phyloP scores from a whole-genome alignment of 345 rosid species.

The Melastoma malabathricum region DNA sequence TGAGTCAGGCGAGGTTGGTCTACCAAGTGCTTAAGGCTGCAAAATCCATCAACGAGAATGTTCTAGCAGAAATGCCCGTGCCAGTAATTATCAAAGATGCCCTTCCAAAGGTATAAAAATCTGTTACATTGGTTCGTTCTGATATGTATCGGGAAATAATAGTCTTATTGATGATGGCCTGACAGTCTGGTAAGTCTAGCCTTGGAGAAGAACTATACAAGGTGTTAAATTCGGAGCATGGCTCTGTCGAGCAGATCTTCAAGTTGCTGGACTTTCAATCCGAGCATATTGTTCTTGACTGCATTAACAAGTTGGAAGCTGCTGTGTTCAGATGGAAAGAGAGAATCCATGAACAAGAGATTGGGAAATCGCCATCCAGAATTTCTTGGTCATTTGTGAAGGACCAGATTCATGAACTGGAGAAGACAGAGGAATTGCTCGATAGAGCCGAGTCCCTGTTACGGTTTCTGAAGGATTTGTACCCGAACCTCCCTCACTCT shows the following conservation, averaged over 20 bases:
- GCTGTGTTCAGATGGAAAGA: constrained; percentile 69
- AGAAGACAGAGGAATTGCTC: constrained; percentile 37
- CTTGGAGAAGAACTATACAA: constrained; percentile 72
- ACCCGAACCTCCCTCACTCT: constrained; percentile 75
- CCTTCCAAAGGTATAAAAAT: constrained; percentile 51
- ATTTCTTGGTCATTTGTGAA: constrained; percentile 73
- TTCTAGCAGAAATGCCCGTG: constrained; percentile 83
- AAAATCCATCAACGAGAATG: constrained; percentile 63
- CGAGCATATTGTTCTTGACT: constrained; percentile 54
- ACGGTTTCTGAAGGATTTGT: constrained; percentile 35
- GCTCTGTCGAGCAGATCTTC: constrained; percentile 37
- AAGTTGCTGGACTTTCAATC: constrained; percentile 40
- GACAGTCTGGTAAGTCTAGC: constrained; percentile 68
- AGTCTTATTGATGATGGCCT: background rate
- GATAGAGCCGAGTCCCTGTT: constrained; percentile 51
- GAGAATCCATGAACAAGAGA: constrained; percentile 35
- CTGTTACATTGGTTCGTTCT: too few relatives aligned
- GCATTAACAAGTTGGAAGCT: constrained; percentile 59
- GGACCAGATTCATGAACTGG: constrained; percentile 49
- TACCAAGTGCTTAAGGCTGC: constrained; percentile 94
- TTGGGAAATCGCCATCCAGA: constrained; percentile 45
- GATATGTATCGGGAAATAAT: too few relatives aligned
- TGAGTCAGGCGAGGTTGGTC: constrained; percentile 45
- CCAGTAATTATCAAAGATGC: constrained; percentile 61
- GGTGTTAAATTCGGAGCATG: constrained; percentile 33